Base-by-base conservation (phyloP, 768 basidiomycete species). In the Lactarius akahatsu region DNA sequence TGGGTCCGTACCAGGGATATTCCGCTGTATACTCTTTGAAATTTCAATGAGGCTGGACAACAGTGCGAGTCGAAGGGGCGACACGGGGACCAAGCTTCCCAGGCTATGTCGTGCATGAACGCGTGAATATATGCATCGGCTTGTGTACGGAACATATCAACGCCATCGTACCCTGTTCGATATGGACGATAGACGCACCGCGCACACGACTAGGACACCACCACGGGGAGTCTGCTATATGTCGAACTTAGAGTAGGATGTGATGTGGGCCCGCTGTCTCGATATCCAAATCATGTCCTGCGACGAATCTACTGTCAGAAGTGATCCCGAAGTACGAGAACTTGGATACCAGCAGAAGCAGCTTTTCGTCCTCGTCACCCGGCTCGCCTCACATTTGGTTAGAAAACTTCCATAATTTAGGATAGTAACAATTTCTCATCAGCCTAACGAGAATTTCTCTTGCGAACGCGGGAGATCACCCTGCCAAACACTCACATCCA, bases 261-360 rank as follows among this genome's bases (percentile, higher is more conserved):
- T 11, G 47, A 47, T 47, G n/a, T n/a, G n/a, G 9, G 10, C 20
- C 1, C 38, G 38, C 45, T 45, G 20, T n/a, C 11, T 23, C 11
- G 11, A 4, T 23, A 4, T 23, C 47, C 4, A 50, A 50, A 23
- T 50, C 11, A 50, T 23, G 23, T 50, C 47, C 47, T 4, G 47
- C 23, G 47, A 50, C 36, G 59, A n/a, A 66, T 57, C 60, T 60
- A 28, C 28, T 30, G 30, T 30, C 4, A 66, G 38, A 66, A 57
- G 10, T 61, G 36, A 40, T 62, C 45, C 16, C 55, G 55, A 32
- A 62, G 55, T 30, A 32, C 28, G 13, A 65, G 32, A 10, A 45
- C 8, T 11, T 16, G 4, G 10, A 23, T 10, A 0, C n/a, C 16
- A 41, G 54, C n/a, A 34, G 63, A 6, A 15, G n/a, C 40, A 45